Base-by-base conservation (phyloP, 495 filamentous ascomycete species). In the Tuber umbilicatum region DNA sequence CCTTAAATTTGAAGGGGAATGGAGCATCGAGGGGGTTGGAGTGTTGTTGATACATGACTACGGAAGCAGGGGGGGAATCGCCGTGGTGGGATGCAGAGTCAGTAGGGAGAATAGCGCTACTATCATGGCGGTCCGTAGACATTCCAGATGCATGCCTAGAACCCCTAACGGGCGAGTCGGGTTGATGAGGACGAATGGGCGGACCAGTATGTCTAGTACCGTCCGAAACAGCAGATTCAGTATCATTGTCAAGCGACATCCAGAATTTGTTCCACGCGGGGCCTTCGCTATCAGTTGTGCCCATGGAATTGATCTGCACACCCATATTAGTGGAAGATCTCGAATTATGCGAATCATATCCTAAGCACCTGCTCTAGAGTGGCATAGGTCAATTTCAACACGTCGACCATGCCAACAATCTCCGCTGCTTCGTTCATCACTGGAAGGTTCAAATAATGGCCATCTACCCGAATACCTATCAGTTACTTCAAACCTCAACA, bases 251-350 rank as follows among this genome's bases (percentile, higher is more conserved):
- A 78, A 99, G 89, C 5, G 95, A 97, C 72, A 98, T 86, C 95
- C 95, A 99, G 86, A 99, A 99, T 85, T 97, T 98, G 85, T 97
- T 97, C 95, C 95, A 99, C 21, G 95, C 95, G 23, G 95, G 95
- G 0, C 95, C 95, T 84, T 98, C 95, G 78, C 89, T 93, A 81
- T 99, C 94, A 40, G 87, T 87, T 37, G 89, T 93, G 55, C 86
- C 87, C 89, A 93, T 93, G 37, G 88, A 88, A 82, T 92, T 92
- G 83, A 93, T 92, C 89, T 92, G 76, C 9, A 64, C 19, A 60
- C 72, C 50, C 40, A 35, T 31, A 71, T 73, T 73, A 79, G 76
- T 39, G 40, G 23, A 64, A 69, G 43, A 38, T 2, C n/a, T 41
- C 64, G 9, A 37, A 47, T 50, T 45, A 37, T 45, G 19, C 37